Evolutionary conservation across 1,284 basidiomycete genomes (phyloP), one percentile per base, ranked within the genome.

Genomic region (Volvariella volvacea): DNA sequence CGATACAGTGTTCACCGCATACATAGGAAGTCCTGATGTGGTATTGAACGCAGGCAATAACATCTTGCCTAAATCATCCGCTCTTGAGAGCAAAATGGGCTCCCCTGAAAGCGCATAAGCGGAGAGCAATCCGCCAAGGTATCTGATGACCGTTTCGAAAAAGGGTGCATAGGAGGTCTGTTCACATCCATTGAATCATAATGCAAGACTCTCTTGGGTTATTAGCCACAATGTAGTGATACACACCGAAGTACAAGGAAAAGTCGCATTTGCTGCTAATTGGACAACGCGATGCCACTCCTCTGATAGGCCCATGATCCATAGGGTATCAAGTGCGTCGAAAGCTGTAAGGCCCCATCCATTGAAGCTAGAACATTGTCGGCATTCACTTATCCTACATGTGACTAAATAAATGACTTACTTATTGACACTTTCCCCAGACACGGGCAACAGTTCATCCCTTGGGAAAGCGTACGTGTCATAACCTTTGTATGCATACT

Each of bases 301-400:
- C 30, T 81, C 71, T 16, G 74, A 55, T 1, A 70, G 52, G 17
- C 59, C 65, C 67, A 70, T 67, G 37, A 67, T 64, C 55, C 85
- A 78, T 59, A 92, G 78, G 0, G 88, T 91, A 55, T 90, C 88
- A 44, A 92, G 68, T 3, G 76, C 69, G 55, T 88, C 84, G 48
- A 84, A 74, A 46, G 88, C 69, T 0, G 84, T 82, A 0, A 88
- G 76, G 32, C 84, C 84, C 88, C 88, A 92, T 30, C 85, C 80
- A 55, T 82, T 80, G 54, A 80, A 75, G 51, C 77, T 80, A 64
- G 49, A 60, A 58, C n/a, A 41, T 41, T 9, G 40, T 36, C 22
- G 30, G 39, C 22, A 46, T 2, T 12, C 9, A 21, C 31, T 52
- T 20, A 43, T 31, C 10, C 36, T 16, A 32, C 2, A 36, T 9